phyloP scores from a whole-genome alignment of 2,329 filamentous ascomycete species.

The Lachnellula cervina region DNA sequence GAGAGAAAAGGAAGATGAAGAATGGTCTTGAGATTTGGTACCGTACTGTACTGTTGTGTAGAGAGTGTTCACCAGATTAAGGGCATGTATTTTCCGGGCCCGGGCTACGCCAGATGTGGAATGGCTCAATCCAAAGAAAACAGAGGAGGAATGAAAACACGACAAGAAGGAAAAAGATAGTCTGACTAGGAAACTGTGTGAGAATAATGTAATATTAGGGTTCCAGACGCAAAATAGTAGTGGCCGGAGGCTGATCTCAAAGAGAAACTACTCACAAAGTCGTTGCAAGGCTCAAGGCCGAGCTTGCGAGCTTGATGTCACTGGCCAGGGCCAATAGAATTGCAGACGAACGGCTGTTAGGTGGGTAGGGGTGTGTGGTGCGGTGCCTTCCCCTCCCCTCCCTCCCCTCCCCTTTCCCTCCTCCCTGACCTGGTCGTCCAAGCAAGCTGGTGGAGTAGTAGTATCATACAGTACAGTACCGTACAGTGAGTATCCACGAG shows the following conservation, averaged over 20 bases:
- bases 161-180: constrained; percentile 15
- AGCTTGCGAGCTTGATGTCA: constrained; percentile 26
- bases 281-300: constrained; percentile 15
- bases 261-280: constrained; percentile 13
- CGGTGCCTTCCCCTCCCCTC: too few relatives aligned
- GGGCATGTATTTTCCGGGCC: too few relatives aligned
- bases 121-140: not conserved
- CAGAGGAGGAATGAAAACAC: not conserved
- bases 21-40: not conserved
- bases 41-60: not conserved
- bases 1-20: not conserved
- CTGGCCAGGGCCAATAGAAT: constrained; percentile 19
- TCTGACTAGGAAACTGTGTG: constrained; percentile 8
- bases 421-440: too few relatives aligned
- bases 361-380: too few relatives aligned
- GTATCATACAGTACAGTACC: not conserved
- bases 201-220: constrained; percentile 10
- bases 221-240: constrained; percentile 18
- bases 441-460: too few relatives aligned
- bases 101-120: too few relatives aligned
- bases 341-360: not conserved
- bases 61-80: too few relatives aligned
- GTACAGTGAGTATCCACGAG: not conserved
- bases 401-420: too few relatives aligned
- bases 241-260: constrained; percentile 31